Evolutionary conservation across 768 basidiomycete species (phyloP).

Genomic region (Filobasidium floriforme): DNA sequence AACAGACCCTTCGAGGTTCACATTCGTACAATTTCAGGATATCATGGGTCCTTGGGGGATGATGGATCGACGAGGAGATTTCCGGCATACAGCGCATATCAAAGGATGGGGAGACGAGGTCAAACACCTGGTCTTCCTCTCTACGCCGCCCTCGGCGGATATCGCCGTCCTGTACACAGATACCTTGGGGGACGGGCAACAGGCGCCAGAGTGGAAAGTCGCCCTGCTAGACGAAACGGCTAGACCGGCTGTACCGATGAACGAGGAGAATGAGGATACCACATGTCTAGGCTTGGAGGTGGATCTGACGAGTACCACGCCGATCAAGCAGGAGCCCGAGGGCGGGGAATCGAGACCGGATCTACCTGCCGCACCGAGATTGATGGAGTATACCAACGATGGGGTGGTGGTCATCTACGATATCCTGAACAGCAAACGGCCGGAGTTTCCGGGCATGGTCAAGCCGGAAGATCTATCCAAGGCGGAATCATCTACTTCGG

Average conservation of each 20-base stretch:
- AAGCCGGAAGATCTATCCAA: conserved; percentile 23
- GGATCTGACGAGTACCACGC: conserved; percentile 39
- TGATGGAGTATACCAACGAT: conserved; percentile 44
- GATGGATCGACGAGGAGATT: conserved; percentile 33
- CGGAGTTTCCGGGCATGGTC: conserved; percentile 39
- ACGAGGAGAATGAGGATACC: conserved; percentile 39
- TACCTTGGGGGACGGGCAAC: conserved; percentile 21
- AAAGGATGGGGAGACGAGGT: conserved; percentile 41
- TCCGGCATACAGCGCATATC: conserved; percentile 34
- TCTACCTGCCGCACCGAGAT: conserved; percentile 36
- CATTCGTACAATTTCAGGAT: conserved; percentile 41
- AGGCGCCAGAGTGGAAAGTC: conserved; percentile 34
- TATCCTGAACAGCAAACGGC: conserved; percentile 34
- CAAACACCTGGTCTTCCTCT: conserved; percentile 43
- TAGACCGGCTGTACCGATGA: conserved; percentile 38
- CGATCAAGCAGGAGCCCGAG: conserved; percentile 38
- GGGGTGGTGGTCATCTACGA: conserved; percentile 45
- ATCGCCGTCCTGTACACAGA: conserved; percentile 39
- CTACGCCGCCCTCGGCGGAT: conserved; percentile 41
- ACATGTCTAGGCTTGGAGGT: conserved; percentile 44
- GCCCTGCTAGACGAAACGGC: conserved; percentile 44
- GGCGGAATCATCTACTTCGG: too few species aligned
- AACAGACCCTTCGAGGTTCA: conserved; percentile 26
- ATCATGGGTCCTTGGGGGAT: conserved; percentile 43
- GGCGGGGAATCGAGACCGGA: conserved; percentile 42